Base-by-base conservation (phyloP, 768 basidiomycete genomes). In the Termitomyces sp. region DNA sequence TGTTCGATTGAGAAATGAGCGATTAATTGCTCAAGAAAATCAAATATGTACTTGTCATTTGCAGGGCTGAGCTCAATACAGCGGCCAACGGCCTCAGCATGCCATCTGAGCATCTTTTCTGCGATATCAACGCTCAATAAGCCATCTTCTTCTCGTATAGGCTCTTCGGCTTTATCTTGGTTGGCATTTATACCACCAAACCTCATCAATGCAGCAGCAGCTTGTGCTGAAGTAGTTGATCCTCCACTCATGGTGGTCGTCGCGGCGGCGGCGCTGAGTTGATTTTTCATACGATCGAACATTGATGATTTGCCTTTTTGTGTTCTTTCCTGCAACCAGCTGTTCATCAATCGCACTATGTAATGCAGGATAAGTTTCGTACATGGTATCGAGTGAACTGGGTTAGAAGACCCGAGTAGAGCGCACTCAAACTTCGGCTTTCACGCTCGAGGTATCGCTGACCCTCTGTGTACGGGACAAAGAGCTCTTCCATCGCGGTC, bases 61-160 rank as follows among this genome's bases (percentile, higher is more conserved):
- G 83, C 69, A 11, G 87, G 74, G 69, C 88, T 95, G 51, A 99
- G 77, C 73, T 98, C 97, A 11, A 96, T 92, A 65, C 94, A 96
- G 66, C 97, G 79, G 4, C 97, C 96, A 34, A 97, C 88, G 5
- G 95, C 93, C 71, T 99, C 97, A 2, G 97, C 96, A 73, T 99
- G 97, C 95, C 96, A 98, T 72, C 87, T 92, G 15, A 98, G 77
- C 87, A 98, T 95, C 67, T 83, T 88, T 77, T 96, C 94, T 2
- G 94, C 92, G 10, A 86, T 77, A 45, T 87, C 85, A 3, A 97
- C 75, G 50, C 78, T 87, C 40, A 98, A 75, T 37, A 86, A 66
- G 11, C 96, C 96, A 69, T 98, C 96, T 63, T 91, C 89, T 57
- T 94, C 91, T 45, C 81, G 81, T 6, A 86, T 68, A 17, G 86